phyloP scores from a whole-genome alignment of 2,329 filamentous ascomycete species.

The Simplicillium aogashimaense region DNA sequence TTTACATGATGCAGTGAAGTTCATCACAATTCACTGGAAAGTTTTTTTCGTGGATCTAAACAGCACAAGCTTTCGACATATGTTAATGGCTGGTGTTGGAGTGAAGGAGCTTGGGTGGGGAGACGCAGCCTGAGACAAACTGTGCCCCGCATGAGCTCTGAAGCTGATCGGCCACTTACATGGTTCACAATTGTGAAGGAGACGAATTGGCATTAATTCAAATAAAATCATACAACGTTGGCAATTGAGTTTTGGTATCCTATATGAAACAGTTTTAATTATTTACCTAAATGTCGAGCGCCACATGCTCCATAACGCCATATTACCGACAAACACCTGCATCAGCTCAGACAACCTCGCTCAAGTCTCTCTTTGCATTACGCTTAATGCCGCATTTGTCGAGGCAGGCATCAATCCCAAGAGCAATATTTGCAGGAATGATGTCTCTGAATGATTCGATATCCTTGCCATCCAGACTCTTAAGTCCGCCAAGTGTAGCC shows the following conservation, averaged over 20 bases:
- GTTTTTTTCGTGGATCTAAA: too few species aligned
- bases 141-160: too few species aligned
- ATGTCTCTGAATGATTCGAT: conserved; percentile 25
- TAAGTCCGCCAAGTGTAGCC: conserved; percentile 26
- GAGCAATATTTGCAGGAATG: conserved; percentile 38
- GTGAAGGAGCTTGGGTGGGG: neutral
- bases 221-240: too few species aligned
- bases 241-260: too few species aligned
- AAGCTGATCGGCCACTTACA: too few species aligned
- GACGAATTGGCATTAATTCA: neutral
- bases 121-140: neutral
- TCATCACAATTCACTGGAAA: too few species aligned
- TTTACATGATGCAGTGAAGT: conserved; percentile 3
- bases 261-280: too few species aligned
- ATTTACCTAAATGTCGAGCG: too few species aligned
- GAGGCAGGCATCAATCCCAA: conserved; percentile 40
- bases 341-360: conserved; percentile 4
- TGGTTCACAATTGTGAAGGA: neutral
- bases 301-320: too few species aligned
- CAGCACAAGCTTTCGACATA: too few species aligned
- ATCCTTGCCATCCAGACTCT: conserved; percentile 27
- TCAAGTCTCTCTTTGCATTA: conserved; percentile 19
- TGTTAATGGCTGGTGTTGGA: too few species aligned
- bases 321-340: too few species aligned
- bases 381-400: conserved; percentile 33